A percentile compares a stretch with the other conserved stretches of the same genome.
These are phyloP conservation scores for Apodospora peruviana DNA, from an alignment of 495 filamentous ascomycete genomes.

Conservation along the genomic window DNA sequence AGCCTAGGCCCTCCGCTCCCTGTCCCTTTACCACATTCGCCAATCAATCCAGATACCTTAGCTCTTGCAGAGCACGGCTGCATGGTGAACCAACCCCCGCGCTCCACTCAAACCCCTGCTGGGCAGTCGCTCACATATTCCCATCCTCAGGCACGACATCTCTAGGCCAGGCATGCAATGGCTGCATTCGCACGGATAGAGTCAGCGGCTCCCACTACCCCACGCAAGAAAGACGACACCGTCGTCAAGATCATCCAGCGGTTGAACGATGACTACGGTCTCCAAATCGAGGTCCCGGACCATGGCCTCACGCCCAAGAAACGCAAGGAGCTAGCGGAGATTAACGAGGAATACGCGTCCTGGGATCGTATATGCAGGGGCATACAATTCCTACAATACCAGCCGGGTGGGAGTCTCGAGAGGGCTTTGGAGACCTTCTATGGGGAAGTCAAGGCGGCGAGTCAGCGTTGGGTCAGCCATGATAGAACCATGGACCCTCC, in stretches of 20 bases:
- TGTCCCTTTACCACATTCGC: no score
- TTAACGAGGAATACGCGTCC: slow-evolving; percentile 8
- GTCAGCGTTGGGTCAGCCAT: slow-evolving; percentile 17
- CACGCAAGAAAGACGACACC: slow-evolving; percentile 7
- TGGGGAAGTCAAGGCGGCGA: slow-evolving; percentile 11
- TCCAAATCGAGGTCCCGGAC: slow-evolving; percentile 17
- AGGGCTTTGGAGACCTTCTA: slow-evolving; percentile 12
- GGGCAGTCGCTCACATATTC: background rate
- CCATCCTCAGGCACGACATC: background rate
- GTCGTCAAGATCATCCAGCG: slow-evolving; percentile 8
- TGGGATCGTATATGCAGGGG: slow-evolving; percentile 11
- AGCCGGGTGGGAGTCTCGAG: slow-evolving; percentile 6
- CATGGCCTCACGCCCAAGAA: slow-evolving; percentile 9
- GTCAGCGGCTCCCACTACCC: slow-evolving; percentile 11
- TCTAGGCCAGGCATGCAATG: background rate
- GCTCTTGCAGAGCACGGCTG: no score
- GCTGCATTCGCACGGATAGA: slow-evolving; percentile 8
- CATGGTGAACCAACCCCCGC: no score
- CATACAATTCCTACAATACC: slow-evolving; percentile 15
- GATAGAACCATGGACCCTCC: slow-evolving; percentile 10
- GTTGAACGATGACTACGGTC: slow-evolving; percentile 19
- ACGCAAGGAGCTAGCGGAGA: slow-evolving; percentile 6
- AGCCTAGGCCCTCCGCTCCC: no score
- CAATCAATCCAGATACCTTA: no score
- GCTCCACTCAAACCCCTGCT: background rate